phyloP scores from a whole-genome alignment of 495 filamentous ascomycete species.

The Staphylotrichum tortipilum region DNA sequence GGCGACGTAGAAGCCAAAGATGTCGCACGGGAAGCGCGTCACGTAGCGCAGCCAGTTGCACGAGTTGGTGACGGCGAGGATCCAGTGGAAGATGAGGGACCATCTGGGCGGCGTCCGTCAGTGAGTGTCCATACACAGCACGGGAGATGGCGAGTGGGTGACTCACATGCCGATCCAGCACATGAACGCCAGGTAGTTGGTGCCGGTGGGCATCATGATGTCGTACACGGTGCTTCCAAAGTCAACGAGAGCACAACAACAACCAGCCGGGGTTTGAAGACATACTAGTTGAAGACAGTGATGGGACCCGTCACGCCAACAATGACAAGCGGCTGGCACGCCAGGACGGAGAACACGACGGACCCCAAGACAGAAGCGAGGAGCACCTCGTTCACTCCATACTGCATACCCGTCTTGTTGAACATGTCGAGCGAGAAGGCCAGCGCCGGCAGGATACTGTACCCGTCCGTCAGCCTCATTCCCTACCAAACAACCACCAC shows the following conservation, averaged over 20 bases:
- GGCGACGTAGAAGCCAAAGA: constrained; percentile 82
- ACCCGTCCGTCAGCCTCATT: background rate
- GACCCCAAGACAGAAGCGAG: constrained; percentile 69
- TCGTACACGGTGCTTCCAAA: constrained; percentile 70
- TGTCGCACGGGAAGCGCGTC: constrained; percentile 77
- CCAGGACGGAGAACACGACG: constrained; percentile 65
- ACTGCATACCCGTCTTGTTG: constrained; percentile 67
- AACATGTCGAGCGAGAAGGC: constrained; percentile 84
- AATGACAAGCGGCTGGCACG: constrained; percentile 75
- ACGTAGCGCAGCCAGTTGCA: constrained; percentile 76
- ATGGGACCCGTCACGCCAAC: constrained; percentile 88
- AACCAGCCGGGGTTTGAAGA: too few relatives aligned
- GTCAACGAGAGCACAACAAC: too few relatives aligned
- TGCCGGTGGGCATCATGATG: constrained; percentile 61
- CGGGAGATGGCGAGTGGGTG: background rate
- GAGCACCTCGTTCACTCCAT: constrained; percentile 78
- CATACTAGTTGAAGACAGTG: constrained; percentile 73
- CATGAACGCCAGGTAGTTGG: constrained; percentile 74
- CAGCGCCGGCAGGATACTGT: constrained; percentile 71
- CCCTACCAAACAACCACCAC: too few relatives aligned
- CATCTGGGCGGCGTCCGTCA: constrained; percentile 46
- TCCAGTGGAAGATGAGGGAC: constrained; percentile 73
- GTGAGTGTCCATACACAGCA: background rate
- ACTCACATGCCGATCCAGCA: constrained; percentile 70
- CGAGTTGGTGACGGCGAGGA: constrained; percentile 67